Conservation (phyloP, 306 rosid genomes). For the Gastrolobium villosum region DNA sequence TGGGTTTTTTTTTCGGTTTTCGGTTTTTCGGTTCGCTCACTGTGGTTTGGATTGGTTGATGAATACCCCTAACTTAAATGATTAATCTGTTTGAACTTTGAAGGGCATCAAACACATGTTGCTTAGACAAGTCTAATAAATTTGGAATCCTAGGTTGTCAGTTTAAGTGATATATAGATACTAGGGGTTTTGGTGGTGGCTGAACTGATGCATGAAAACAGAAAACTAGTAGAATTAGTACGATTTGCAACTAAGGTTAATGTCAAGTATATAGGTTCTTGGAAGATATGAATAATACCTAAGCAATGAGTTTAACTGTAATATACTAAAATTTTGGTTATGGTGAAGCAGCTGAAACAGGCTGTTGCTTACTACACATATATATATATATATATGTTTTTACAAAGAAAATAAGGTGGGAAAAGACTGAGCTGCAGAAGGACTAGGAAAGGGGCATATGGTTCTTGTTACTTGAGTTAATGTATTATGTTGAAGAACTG, state of each 20-base stretch:
- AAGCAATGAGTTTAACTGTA: slow-evolving; percentile 27
- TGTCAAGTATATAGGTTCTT: slow-evolving; percentile 1
- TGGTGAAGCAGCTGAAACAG: slow-evolving; percentile 19
- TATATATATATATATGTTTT: not conserved
- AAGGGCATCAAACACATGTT: slow-evolving; percentile 2
- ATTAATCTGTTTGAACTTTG: slow-evolving; percentile 36
- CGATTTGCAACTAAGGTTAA: slow-evolving; percentile 7
- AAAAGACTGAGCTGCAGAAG: slow-evolving; percentile 9
- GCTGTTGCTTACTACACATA: not conserved
- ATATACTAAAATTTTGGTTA: slow-evolving; percentile 8
- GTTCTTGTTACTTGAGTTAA: slow-evolving; percentile 3
- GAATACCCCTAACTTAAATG: not conserved
- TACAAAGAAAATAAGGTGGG: slow-evolving; percentile 2
- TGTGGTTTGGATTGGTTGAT: too few relatives aligned
- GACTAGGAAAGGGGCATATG: slow-evolving; percentile 17
- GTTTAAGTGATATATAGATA: not conserved
- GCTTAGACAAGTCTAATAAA: not conserved
- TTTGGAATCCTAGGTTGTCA: slow-evolving; percentile 11
- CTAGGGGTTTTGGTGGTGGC: not conserved
- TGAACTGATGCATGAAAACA: slow-evolving; percentile 22
- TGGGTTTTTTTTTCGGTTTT: too few relatives aligned
- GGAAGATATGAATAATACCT: slow-evolving; percentile 26
- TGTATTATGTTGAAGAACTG: not conserved
- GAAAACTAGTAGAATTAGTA: slow-evolving; percentile 18
- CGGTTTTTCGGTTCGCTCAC: too few relatives aligned